A percentile compares a stretch with the other conserved stretches of the same genome.
Conservation (phyloP, 345 rosid species). For the Bretschneidera sinensis region DNA sequence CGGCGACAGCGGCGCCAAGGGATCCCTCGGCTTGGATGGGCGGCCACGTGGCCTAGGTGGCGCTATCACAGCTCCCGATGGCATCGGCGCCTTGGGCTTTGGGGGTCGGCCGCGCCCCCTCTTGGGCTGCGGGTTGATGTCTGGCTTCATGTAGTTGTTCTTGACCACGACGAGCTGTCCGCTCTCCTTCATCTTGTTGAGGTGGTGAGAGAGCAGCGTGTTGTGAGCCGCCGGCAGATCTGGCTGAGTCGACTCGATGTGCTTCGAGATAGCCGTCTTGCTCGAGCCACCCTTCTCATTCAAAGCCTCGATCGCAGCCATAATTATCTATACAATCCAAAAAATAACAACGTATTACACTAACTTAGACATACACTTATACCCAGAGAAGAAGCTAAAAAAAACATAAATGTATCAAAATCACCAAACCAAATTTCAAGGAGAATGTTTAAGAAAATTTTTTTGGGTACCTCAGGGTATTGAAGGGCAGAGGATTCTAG, state of each 20-base stretch:
- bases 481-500: conserved; percentile 22
- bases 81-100: conserved; percentile 40
- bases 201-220: conserved; percentile 56
- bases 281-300: conserved; percentile 46
- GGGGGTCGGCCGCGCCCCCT: conserved; percentile 96
- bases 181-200: conserved; percentile 55
- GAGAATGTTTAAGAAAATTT: neutral
- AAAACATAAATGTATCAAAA: neutral
- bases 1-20: conserved; percentile 28
- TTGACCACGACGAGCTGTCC: conserved; percentile 61
- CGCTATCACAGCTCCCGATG: conserved; percentile 16
- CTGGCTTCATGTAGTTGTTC: conserved; percentile 74
- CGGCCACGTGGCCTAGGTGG: conserved; percentile 74
- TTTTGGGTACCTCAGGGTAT: conserved; percentile 29
- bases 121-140: conserved; percentile 70
- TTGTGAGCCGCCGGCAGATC: conserved; percentile 56
- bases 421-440: neutral
- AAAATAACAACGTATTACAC: neutral
- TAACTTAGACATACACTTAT: neutral
- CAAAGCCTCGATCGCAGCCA: conserved; percentile 65
- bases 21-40: conserved; percentile 58
- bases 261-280: conserved; percentile 51
- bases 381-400: no score
- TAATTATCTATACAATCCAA: conserved; percentile 44
- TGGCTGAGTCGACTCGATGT: conserved; percentile 53